Base-by-base conservation (phyloP, 2,329 filamentous ascomycete species). In the Ophiosphaerella narmari region DNA sequence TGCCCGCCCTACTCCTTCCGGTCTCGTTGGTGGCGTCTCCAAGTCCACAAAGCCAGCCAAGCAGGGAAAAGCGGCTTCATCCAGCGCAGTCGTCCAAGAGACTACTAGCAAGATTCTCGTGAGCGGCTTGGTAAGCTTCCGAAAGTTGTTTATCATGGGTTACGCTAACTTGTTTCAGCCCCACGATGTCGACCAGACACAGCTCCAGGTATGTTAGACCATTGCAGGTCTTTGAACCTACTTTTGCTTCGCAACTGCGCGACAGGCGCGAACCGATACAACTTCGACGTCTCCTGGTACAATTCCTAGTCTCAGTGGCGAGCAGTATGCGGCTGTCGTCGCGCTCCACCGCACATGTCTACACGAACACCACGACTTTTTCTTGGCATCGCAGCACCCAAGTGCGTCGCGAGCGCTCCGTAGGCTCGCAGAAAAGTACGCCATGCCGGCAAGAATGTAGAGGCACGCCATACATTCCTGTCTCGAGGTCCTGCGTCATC, bases 171-270 rank as follows among this genome's bases (percentile, higher is more conserved):
- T 43, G 14, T 48, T 13, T 31, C 64, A 97, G 91, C 94, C 94
- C 75, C 87, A 88, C 81, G 94, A 99, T 86, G 91, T 99, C 77
- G 90, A 86, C 79, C 93, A 97, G 84, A 81, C 80, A 80, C 90
- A 95, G 87, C 95, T 99, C 82, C 97, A 99, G 94, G 94, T 99
- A 99, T 95, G 94, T 99, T 91, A 91, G 85, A 67, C 64, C 88
- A 82, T 87, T 63, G 63, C 67, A 63, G 72, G 70, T 71, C 66
- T 74, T 70, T 73, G 66, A 72, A 66, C 74, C 74, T 74, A 63
- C 52, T 61, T 57, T 60, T 64, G 46, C 53, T 47, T 68, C 65
- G 65, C 61, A 56, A 48, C 57, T 58, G 66, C 61, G 63, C 70
- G 53, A 63, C 47, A 57, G 57, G 66, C 61, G 63, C 70, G 53